A percentile compares a stretch with the other conserved stretches of the same genome.
phyloP scores from a whole-genome alignment of 352 stramenopile species.

The Globisporangium splendens region DNA sequence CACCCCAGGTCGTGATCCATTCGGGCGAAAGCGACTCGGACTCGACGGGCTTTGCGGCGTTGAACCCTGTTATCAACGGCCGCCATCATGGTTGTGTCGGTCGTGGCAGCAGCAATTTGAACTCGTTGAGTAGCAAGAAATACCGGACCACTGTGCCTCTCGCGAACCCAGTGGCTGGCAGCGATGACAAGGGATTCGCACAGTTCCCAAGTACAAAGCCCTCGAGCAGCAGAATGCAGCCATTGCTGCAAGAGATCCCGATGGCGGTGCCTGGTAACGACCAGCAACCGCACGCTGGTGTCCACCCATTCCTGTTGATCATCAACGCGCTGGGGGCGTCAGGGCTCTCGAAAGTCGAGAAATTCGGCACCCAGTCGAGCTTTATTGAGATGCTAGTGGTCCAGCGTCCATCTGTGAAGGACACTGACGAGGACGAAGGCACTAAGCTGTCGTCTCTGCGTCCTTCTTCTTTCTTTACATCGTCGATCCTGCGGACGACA shows the following conservation, averaged over 20 bases:
- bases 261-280: slow-evolving; percentile 2
- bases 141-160: slow-evolving; percentile 9
- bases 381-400: slow-evolving; percentile 57
- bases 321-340: slow-evolving; percentile 62
- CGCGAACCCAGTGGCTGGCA: not conserved
- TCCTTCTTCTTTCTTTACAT: not conserved
- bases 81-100: too few relatives aligned
- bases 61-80: slow-evolving; percentile 57
- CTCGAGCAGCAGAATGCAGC: slow-evolving; percentile 17
- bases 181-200: too few relatives aligned
- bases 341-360: slow-evolving; percentile 59
- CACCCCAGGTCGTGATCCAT: slow-evolving; percentile 70
- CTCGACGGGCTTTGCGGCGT: slow-evolving; percentile 48
- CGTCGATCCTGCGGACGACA: slow-evolving; percentile 41
- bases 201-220: too few relatives aligned
- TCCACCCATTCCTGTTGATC: slow-evolving; percentile 30
- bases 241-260: slow-evolving; percentile 49
- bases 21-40: slow-evolving; percentile 64
- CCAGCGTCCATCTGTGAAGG: slow-evolving; percentile 4
- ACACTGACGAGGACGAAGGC: slow-evolving; percentile 9
- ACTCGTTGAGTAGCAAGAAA: not conserved
- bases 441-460: slow-evolving; percentile 13
- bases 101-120: not conserved
- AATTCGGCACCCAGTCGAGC: slow-evolving; percentile 77
- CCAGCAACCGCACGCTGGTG: not conserved